Base-by-base conservation (phyloP, 768 basidiomycete species). In the Termitomyces sp. region DNA sequence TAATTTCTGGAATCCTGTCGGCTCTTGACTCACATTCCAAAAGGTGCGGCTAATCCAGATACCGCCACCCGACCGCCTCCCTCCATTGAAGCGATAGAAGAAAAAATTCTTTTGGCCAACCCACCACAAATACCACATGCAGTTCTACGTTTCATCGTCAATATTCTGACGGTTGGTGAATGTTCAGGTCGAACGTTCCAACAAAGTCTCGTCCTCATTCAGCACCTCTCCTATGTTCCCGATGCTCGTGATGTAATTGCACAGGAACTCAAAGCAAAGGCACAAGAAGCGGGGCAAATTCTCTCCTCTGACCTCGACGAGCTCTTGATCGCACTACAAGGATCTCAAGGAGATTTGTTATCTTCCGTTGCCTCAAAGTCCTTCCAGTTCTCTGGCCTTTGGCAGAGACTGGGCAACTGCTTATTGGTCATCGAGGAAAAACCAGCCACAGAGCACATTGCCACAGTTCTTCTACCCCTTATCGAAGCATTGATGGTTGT, bases 401-500 rank as follows among this genome's bases (percentile, higher is more conserved):
- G 97, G 97, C 80, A 84, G 51, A 83, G 88, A 40, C 81, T 99
- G 4, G 89, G 95, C n/a, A 89, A 92, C 62, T 96, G 95, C 68
- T 79, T 99, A 43, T 83, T 84, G 2, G 77, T 88, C 55, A 87
- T 98, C 60, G 92, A 93, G 67, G 85, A 88, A 62, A 86, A 87
- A 59, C 77, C 88, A 0, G 87, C 91, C 62, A 85, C 87, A 46
- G 91, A 92, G 58, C 91, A 97, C 69, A 86, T 96, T 51, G 93
- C 93, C 4, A 95, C 91, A 2, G 93, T 98, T 14, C 79, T 99
- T 2, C 77, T 99, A 35, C 97, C 97, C 12, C 79, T 98, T 50
- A 97, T 99, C 60, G 97, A 99, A 72, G 85, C 95, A 2, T 76
- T 99, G 61, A 98, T 99, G 96, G 95, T 99, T 1, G 93, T 99